Conservation (phyloP, 2,329 filamentous ascomycete species). For the Pleomassaria siparia region DNA sequence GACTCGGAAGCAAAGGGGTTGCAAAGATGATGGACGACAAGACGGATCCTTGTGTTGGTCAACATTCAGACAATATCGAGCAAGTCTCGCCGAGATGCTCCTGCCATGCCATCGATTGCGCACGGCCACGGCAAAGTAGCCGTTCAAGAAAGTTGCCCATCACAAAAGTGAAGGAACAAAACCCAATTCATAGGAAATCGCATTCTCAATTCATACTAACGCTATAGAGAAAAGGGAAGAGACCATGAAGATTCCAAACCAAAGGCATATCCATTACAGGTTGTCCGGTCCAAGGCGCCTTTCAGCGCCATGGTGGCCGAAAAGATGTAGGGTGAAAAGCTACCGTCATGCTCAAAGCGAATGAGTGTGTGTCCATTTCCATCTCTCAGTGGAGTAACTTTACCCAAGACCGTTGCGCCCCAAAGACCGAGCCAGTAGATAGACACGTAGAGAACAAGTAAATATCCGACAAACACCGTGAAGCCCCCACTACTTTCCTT, state of each 20-base stretch:
- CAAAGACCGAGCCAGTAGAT: neutral
- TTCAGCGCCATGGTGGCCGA: constrained; percentile 15
- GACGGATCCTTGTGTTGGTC: neutral
- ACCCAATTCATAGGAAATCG: constrained; percentile 3
- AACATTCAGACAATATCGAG: neutral
- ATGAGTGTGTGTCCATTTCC: constrained; percentile 20
- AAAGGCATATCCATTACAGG: constrained; percentile 13
- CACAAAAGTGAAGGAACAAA: too few relatives aligned
- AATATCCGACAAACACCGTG: neutral
- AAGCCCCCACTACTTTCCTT: neutral
- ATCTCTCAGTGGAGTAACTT: constrained; percentile 6
- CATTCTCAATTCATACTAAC: constrained; percentile 25
- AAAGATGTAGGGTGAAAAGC: constrained; percentile 10
- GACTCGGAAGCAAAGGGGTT: neutral
- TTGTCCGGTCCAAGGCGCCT: constrained; percentile 13
- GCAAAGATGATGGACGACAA: neutral
- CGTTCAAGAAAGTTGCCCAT: neutral
- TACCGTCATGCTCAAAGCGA: constrained; percentile 11
- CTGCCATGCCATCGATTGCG: neutral
- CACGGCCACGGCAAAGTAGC: neutral
- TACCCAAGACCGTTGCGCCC: constrained; percentile 13
- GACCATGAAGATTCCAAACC: constrained; percentile 7
- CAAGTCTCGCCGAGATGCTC: neutral
- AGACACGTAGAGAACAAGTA: neutral
- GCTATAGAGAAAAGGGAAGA: constrained; percentile 18